Percentiles rank a stretch among this genome's conserved stretches.
phyloP scores from a whole-genome alignment of 371 early-diverging fungal species.

The Coemansia sp. region DNA sequence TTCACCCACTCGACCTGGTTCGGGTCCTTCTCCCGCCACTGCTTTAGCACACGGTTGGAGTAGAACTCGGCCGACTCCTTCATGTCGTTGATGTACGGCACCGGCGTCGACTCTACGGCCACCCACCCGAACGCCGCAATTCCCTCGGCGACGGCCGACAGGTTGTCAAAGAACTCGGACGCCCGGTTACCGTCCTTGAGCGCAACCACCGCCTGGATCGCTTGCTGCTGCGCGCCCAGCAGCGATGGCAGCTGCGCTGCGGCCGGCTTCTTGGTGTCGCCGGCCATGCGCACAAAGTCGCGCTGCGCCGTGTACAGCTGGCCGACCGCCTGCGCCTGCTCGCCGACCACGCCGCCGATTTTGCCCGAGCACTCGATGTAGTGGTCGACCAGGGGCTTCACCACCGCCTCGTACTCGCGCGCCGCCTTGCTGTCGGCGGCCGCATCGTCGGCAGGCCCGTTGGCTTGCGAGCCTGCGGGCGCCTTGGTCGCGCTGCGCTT shows the following conservation, averaged over 20 bases:
- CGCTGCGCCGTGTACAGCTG: constrained; percentile 55
- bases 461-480: background rate
- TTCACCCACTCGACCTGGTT: constrained; percentile 85
- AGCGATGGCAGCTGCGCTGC: constrained; percentile 55
- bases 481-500: constrained; percentile 27
- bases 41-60: constrained; percentile 85
- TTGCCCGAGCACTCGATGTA: constrained; percentile 24
- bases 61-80: constrained; percentile 92
- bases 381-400: constrained; percentile 24
- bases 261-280: constrained; percentile 76
- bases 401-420: constrained; percentile 32
- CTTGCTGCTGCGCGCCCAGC: constrained; percentile 70
- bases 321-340: constrained; percentile 34
- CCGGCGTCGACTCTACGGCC: constrained; percentile 83
- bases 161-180: constrained; percentile 72
- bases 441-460: background rate
- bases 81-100: constrained; percentile 83
- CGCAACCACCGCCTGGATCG: constrained; percentile 63
- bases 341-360: constrained; percentile 41
- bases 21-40: constrained; percentile 85
- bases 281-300: constrained; percentile 71
- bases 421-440: constrained; percentile 32
- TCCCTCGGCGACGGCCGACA: constrained; percentile 86
- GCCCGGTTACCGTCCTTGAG: constrained; percentile 74
- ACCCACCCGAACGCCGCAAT: constrained; percentile 93